Percentiles rank a stretch among this genome's conserved stretches.
Conservation (phyloP, 192 early-diverging fungal species). For the Phycomyces blakesleeanus region DNA sequence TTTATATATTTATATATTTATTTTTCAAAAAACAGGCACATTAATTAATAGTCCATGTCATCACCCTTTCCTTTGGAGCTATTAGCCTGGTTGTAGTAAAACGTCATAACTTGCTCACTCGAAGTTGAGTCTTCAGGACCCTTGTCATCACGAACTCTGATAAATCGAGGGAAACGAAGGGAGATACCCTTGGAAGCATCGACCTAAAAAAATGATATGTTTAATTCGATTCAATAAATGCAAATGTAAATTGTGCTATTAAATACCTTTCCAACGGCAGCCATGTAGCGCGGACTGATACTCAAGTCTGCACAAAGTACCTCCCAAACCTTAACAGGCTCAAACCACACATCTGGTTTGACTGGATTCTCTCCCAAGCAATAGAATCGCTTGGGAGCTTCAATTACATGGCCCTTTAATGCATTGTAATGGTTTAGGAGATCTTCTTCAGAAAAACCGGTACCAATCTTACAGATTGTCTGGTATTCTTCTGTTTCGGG, state of each 20-base stretch:
- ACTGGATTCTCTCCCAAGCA: slow-evolving; percentile 65
- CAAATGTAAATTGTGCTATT: neutral
- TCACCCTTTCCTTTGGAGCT: slow-evolving; percentile 1
- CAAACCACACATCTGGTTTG: slow-evolving; percentile 97
- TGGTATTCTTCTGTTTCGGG: slow-evolving; percentile 95
- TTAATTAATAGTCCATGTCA: no score
- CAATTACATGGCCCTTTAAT: slow-evolving; percentile 74
- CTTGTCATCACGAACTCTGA: slow-evolving; percentile 95
- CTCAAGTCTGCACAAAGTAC: slow-evolving; percentile 95
- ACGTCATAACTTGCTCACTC: slow-evolving; percentile 55
- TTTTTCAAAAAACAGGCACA: no score
- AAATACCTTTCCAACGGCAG: slow-evolving; percentile 74
- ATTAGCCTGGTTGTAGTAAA: slow-evolving; percentile 16
- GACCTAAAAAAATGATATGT: slow-evolving; percentile 48
- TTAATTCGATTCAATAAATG: neutral
- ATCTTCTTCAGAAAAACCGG: slow-evolving; percentile 91
- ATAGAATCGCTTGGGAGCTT: slow-evolving; percentile 78
- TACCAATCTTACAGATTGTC: slow-evolving; percentile 97
- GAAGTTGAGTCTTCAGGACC: slow-evolving; percentile 87
- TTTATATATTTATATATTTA: no score
- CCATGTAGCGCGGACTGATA: slow-evolving; percentile 92
- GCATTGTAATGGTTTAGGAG: slow-evolving; percentile 68
- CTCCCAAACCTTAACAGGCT: slow-evolving; percentile 91
- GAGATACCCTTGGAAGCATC: slow-evolving; percentile 89
- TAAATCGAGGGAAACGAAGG: slow-evolving; percentile 95